A percentile compares a stretch with the other conserved stretches of the same genome.
phyloP scores from a whole-genome alignment of 148 eudicot genomes.

The Pharnaceum exiguum region DNA sequence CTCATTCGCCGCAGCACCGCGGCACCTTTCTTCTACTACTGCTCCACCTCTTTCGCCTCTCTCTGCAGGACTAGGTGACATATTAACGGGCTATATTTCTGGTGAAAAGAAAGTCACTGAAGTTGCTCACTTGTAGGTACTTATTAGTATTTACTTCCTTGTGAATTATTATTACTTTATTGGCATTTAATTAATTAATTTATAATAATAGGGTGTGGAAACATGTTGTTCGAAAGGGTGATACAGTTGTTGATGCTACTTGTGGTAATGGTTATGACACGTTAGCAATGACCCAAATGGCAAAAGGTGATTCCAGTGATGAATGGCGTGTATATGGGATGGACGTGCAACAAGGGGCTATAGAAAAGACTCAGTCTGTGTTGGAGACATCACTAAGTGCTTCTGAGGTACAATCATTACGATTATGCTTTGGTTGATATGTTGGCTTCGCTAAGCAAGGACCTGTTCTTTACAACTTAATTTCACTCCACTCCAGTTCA shows the following conservation, averaged over 20 bases:
- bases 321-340: constrained; percentile 68
- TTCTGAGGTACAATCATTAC: constrained; percentile 43
- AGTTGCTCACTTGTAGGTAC: constrained; percentile 95
- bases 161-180: no score
- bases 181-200: constrained; percentile 4
- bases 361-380: constrained; percentile 51
- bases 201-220: constrained; percentile 57
- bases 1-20: background rate
- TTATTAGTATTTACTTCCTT: background rate
- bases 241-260: constrained; percentile 81
- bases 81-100: constrained; percentile 52
- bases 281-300: constrained; percentile 66
- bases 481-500: no score
- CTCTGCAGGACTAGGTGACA: constrained; percentile 42
- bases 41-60: background rate
- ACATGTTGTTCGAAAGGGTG: constrained; percentile 64
- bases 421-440: background rate
- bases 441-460: background rate
- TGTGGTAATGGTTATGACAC: constrained; percentile 97
- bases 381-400: constrained; percentile 45
- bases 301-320: constrained; percentile 34
- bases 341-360: constrained; percentile 73
- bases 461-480: background rate
- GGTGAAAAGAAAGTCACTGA: constrained; percentile 75
- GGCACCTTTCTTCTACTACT: constrained; percentile 1